phyloP scores from a whole-genome alignment of 1,284 basidiomycete genomes.

The Cryptococcus sp. region DNA sequence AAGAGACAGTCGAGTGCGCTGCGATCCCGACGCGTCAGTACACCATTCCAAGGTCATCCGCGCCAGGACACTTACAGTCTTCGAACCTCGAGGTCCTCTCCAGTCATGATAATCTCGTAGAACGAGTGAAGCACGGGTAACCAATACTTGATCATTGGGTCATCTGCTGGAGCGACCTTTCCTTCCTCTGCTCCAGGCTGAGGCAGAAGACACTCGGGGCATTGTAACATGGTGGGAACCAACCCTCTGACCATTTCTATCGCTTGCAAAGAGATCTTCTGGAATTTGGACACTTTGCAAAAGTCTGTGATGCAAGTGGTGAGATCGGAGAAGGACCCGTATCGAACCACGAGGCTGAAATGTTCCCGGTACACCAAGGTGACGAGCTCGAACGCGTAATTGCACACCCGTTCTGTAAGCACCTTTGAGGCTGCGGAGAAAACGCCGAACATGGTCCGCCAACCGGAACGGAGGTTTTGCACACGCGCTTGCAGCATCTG shows the following conservation, averaged over 20 bases:
- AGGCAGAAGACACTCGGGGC: constrained; percentile 73
- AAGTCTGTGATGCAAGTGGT: constrained; percentile 98
- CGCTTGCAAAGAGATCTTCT: constrained; percentile 93
- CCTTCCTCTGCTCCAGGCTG: constrained; percentile 20
- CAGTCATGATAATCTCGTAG: constrained; percentile 99
- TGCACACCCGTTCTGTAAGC: constrained; percentile 92
- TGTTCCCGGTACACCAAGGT: constrained; percentile 87
- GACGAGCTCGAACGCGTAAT: constrained; percentile 94
- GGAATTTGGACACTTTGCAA: constrained; percentile 98
- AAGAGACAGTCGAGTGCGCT: constrained; percentile 96
- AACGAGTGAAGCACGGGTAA: constrained; percentile 95
- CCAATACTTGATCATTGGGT: constrained; percentile 93
- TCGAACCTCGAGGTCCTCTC: constrained; percentile 96
- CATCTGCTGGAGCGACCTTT: constrained; percentile 59
- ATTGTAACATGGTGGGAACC: constrained; percentile 86
- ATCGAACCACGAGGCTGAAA: constrained; percentile 83
- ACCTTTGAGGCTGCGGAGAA: constrained; percentile 95
- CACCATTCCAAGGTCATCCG: background rate
- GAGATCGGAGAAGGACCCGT: constrained; percentile 93
- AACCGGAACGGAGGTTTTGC: constrained; percentile 95
- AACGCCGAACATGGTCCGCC: constrained; percentile 98
- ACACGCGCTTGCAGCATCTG: constrained; percentile 98
- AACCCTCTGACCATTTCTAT: constrained; percentile 94
- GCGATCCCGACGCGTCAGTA: constrained; percentile 11
- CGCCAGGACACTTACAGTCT: constrained; percentile 68